Evolutionary conservation across 345 rosid genomes (phyloP), one percentile per base, ranked within the genome.

Genomic region (Citrus cavaleriei): DNA sequence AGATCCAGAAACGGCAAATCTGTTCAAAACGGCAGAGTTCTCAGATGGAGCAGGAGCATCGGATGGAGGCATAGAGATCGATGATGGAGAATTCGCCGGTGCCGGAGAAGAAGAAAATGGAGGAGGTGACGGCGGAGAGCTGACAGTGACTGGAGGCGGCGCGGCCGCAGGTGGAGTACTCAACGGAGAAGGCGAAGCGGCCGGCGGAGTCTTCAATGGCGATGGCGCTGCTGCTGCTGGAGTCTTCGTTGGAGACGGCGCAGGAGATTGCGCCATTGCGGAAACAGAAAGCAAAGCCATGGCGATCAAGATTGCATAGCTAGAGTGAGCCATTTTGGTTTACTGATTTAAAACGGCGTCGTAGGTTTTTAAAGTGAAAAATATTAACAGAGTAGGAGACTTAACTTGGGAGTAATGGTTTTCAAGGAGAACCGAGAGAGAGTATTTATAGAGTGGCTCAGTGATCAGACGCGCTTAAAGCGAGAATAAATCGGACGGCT

Each of bases 231-330:
- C 57, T 9, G 55, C n/a, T 42, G 58, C 58, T 0, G 21, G 55
- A 59, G 22, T 38, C 72, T 40, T n/a, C 54, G 18, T 4, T 3
- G 72, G 72, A 21, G 72, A n/a, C 4, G 68, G 81, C 16, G 85
- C n/a, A 5, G 81, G 85, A 62, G 78, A 76, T 13, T 70, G 77
- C 21, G 82, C 82, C 35, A 76, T 35, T 25, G 80, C 6, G 64
- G 78, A 70, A 21, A 54, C 61, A 5, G 58, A 49, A 7, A 70
- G 74, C 60, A 70, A 21, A 2, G 61, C 24, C 22, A 51, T 2
- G 37, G 58, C 38, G 24, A 70, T 18, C 25, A 28, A 34, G 7
- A 65, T 19, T 32, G 25, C 42, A 18, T 34, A 6, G 24, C 12
- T 7, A 30, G 60, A 70, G 22, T 0, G 14, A 70, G 40, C 60